These are phyloP conservation scores for Solanum clarkiae DNA, from an alignment of 257 asterid genomes.

Conservation along the genomic window DNA sequence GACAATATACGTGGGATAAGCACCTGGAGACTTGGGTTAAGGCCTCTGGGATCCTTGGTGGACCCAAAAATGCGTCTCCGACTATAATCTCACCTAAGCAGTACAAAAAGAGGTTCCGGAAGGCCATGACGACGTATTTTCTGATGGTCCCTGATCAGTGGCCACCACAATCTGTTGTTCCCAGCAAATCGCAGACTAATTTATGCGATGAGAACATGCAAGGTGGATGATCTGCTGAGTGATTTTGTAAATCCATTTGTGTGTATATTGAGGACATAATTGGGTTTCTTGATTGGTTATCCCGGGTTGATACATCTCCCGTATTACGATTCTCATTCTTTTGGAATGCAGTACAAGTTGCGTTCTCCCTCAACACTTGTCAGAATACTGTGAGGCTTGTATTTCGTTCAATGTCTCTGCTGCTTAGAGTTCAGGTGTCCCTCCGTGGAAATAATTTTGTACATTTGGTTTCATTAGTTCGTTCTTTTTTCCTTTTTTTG, in stretches of 20 bases:
- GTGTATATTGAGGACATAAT: slow-evolving; percentile 14
- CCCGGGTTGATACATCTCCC: slow-evolving; percentile 10
- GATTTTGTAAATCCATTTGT: slow-evolving; percentile 5
- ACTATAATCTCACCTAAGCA: slow-evolving; percentile 90
- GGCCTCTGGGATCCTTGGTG: slow-evolving; percentile 92
- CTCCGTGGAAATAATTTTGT: slow-evolving; percentile 12
- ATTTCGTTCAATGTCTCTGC: slow-evolving; percentile 6
- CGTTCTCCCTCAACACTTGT: slow-evolving; percentile 8
- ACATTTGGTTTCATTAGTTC: not conserved
- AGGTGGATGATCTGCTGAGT: slow-evolving; percentile 5
- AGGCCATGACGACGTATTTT: slow-evolving; percentile 89
- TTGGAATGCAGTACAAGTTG: slow-evolving; percentile 22
- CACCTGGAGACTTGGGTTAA: slow-evolving; percentile 96
- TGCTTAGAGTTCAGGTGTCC: slow-evolving; percentile 13
- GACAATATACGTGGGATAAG: slow-evolving; percentile 98
- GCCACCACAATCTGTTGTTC: slow-evolving; percentile 52
- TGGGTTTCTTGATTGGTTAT: slow-evolving; percentile 10
- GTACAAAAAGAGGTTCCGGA: slow-evolving; percentile 89
- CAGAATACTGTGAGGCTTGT: slow-evolving; percentile 1
- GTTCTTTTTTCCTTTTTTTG: not conserved
- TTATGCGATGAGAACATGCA: slow-evolving; percentile 38
- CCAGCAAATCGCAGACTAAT: slow-evolving; percentile 57
- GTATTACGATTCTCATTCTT: slow-evolving; percentile 26
- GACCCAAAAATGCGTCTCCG: slow-evolving; percentile 68
- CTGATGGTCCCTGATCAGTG: slow-evolving; percentile 95